Evolutionary conservation across 257 asterid genomes (phyloP), one percentile per base, ranked within the genome.

Genomic region (Schizonepeta tenuifolia): DNA sequence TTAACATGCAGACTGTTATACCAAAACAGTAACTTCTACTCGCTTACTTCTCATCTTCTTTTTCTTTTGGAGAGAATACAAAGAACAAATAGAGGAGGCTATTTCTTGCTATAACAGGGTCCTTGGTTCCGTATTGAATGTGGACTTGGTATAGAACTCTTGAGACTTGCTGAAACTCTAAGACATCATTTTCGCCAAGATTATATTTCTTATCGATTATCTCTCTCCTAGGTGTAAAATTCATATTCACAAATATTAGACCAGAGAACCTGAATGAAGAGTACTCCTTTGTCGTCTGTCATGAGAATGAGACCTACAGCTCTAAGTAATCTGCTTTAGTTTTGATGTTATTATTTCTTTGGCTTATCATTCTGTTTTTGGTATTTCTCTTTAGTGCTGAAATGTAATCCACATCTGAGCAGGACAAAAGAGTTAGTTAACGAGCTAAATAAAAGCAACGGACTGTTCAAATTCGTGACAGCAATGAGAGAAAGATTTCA

Each of bases 121-220:
- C 77, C 97, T 95, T 63, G 99, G 98, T 62, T 92, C 73, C 96
- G 83, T 75, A 79, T 92, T 54, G 98, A 95, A 84, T 81, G 90
- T 68, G 96, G 98, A 61, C 89, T 68, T 76, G 99, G 99, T 95
- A 77, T 33, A 86, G 67, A 24, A 31, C 56, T 78, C 21, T 46
- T 44, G 28, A 35, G 43, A 64, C 70, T 74, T 57, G 53, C 68
- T 70, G 53, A 58, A 59, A 8, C 46, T 55, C 79, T 9, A 33
- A 28, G 8, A 40, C 53, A 57, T 74, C 59, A 28, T 56, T 56
- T 69, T 50, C 36, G 33, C 21, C 50, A 3, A 44, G 47, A 51
- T 71, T 22, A 50, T 26, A 46, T 71, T 69, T 75, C 78, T 78
- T 21, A 50, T 20, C 21, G 67, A 17, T 22, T 63, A 22, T 43